phyloP scores from a whole-genome alignment of 352 stramenopile species.

The Pythium vanterpoolii region DNA sequence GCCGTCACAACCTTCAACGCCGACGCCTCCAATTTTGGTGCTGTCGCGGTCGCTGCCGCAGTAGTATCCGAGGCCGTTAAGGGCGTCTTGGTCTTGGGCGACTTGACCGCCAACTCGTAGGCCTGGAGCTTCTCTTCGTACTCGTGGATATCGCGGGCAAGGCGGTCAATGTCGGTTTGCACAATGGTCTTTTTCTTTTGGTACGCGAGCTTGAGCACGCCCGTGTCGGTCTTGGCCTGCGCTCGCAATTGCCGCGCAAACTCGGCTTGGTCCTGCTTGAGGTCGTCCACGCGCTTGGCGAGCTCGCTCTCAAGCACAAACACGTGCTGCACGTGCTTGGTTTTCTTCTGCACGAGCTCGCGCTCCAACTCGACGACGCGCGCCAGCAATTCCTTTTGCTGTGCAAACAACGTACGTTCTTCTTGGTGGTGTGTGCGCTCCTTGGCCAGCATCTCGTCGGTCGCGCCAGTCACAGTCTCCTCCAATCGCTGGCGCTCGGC shows the following conservation, averaged over 20 bases:
- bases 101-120: slow-evolving; percentile 26
- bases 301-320: slow-evolving; percentile 46
- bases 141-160: slow-evolving; percentile 29
- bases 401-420: slow-evolving; percentile 45
- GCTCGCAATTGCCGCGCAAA: slow-evolving; percentile 50
- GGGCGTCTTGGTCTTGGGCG: neutral
- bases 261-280: slow-evolving; percentile 42
- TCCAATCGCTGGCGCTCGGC: slow-evolving; percentile 31
- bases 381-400: slow-evolving; percentile 56
- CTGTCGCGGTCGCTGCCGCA: neutral
- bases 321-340: slow-evolving; percentile 47
- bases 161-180: slow-evolving; percentile 24
- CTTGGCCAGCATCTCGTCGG: slow-evolving; percentile 38
- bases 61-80: neutral
- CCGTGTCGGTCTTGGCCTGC: slow-evolving; percentile 50
- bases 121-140: slow-evolving; percentile 32
- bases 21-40: neutral
- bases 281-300: slow-evolving; percentile 30
- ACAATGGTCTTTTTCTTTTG: slow-evolving; percentile 46
- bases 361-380: slow-evolving; percentile 57
- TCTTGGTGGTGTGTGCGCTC: slow-evolving; percentile 52
- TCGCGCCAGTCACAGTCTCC: slow-evolving; percentile 30
- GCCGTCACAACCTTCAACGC: slow-evolving; percentile 1
- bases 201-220: slow-evolving; percentile 41
- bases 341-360: slow-evolving; percentile 57